Percentiles rank a stretch among this genome's conserved stretches.
These are phyloP conservation scores for Rhodofomes roseus DNA, from an alignment of 1,284 basidiomycete genomes.

Conservation along the genomic window DNA sequence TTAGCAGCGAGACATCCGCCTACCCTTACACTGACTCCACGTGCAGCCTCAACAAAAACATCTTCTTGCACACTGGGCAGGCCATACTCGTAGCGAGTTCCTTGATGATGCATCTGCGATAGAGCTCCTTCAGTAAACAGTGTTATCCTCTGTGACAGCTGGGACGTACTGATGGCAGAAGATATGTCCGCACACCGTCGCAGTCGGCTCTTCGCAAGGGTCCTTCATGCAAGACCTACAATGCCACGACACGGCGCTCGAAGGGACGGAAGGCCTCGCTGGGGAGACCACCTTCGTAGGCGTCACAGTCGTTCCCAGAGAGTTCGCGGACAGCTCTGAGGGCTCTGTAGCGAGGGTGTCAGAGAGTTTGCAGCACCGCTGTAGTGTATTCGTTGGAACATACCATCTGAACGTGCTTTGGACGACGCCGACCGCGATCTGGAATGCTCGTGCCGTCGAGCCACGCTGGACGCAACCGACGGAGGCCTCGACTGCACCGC, in stretches of 20 bases:
- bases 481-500: background rate
- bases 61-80: slow-evolving; percentile 9
- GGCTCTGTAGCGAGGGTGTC: background rate
- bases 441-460: background rate
- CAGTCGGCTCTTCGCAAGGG: slow-evolving; percentile 22
- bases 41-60: slow-evolving; percentile 23
- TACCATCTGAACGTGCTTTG: background rate
- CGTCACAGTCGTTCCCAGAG: background rate
- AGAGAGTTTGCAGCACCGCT: background rate
- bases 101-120: slow-evolving; percentile 24
- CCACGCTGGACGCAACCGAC: background rate
- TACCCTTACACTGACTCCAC: slow-evolving; percentile 9
- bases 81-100: slow-evolving; percentile 8
- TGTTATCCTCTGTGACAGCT: background rate
- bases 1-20: too few species aligned
- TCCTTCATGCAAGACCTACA: slow-evolving; percentile 26
- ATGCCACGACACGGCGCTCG: slow-evolving; percentile 19
- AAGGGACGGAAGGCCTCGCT: background rate
- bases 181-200: slow-evolving; percentile 26
- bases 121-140: background rate
- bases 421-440: background rate
- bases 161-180: slow-evolving; percentile 25
- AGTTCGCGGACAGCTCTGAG: background rate
- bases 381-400: background rate
- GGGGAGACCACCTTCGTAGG: background rate